A percentile compares a stretch with the other conserved stretches of the same genome.
These are phyloP conservation scores for Rubia tinctorum DNA, from an alignment of 305 asterid genomes.

Conservation along the genomic window DNA sequence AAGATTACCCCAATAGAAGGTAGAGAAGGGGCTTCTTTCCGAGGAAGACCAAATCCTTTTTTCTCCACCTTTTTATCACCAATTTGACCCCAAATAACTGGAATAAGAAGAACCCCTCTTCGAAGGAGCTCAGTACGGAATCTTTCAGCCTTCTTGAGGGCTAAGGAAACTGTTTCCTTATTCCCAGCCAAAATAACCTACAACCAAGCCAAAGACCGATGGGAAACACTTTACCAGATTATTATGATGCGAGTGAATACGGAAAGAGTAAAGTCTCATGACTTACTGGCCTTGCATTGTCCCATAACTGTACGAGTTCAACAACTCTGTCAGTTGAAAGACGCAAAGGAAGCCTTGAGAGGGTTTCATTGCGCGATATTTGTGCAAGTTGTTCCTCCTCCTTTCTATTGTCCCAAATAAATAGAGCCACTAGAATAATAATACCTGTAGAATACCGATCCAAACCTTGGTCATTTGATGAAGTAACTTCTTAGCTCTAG, in stretches of 20 bases:
- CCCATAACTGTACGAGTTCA: conserved; percentile 93
- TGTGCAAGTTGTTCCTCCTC: conserved; percentile 96
- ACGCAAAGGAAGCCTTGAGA: conserved; percentile 90
- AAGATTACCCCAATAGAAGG: conserved; percentile 86
- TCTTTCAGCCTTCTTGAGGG: conserved; percentile 77
- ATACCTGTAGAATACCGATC: conserved; percentile 90
- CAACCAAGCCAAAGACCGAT: conserved; percentile 7
- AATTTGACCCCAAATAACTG: conserved; percentile 80
- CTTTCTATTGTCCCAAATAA: conserved; percentile 86
- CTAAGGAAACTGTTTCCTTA: conserved; percentile 67
- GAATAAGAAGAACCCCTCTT: conserved; percentile 81
- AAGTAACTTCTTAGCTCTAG: neutral
- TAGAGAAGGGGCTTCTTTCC: conserved; percentile 68
- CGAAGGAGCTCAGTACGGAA: conserved; percentile 77
- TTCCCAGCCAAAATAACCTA: conserved; percentile 94
- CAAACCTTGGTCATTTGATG: conserved; percentile 38
- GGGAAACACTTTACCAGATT: neutral
- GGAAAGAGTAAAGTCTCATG: conserved; percentile 24
- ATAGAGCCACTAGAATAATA: conserved; percentile 64
- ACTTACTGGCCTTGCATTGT: conserved; percentile 94
- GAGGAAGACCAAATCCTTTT: conserved; percentile 87
- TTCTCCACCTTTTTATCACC: conserved; percentile 46
- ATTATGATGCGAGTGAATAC: conserved; percentile 4
- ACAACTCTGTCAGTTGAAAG: conserved; percentile 90
- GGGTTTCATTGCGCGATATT: conserved; percentile 77